A percentile compares a stretch with the other conserved stretches of the same genome.
Conservation (phyloP, 257 asterid species). For the Solanum gandarillasii region DNA sequence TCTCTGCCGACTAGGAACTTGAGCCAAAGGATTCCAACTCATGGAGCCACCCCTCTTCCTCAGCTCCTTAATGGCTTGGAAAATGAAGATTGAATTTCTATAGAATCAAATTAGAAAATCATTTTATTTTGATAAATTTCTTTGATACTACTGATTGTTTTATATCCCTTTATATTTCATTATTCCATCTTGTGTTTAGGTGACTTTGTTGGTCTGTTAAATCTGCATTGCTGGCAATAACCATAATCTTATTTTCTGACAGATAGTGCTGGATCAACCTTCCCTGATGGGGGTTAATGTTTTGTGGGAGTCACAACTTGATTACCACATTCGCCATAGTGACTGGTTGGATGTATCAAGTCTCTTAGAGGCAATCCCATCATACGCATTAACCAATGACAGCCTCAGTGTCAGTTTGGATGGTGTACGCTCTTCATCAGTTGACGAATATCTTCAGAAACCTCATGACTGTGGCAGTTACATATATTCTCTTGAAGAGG, state of each 20-base stretch:
- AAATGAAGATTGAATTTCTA: not conserved
- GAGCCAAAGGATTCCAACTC: not conserved
- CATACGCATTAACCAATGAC: conserved; percentile 62
- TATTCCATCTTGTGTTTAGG: not conserved
- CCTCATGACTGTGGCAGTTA: conserved; percentile 31
- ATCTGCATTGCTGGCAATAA: conserved; percentile 4
- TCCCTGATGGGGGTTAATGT: conserved; percentile 86
- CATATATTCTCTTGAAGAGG: conserved; percentile 55
- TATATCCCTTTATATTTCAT: not conserved
- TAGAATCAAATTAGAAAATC: not conserved
- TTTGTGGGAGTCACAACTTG: conserved; percentile 97
- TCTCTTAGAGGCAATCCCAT: conserved; percentile 74
- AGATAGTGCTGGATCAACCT: conserved; percentile 91
- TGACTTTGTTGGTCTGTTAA: not conserved
- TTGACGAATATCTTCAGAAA: conserved; percentile 36
- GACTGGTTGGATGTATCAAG: conserved; percentile 81
- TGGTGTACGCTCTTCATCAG: conserved; percentile 33
- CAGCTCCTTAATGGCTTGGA: not conserved
- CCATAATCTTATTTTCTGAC: conserved; percentile 20
- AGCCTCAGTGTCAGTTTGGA: conserved; percentile 65
- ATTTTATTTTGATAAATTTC: not conserved
- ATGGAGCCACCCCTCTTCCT: not conserved
- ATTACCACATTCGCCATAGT: conserved; percentile 79
- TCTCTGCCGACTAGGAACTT: not conserved
- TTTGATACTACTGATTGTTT: not conserved